phyloP scores from a whole-genome alignment of 1,284 basidiomycete species.

The Sanguinoderma infundibulare region DNA sequence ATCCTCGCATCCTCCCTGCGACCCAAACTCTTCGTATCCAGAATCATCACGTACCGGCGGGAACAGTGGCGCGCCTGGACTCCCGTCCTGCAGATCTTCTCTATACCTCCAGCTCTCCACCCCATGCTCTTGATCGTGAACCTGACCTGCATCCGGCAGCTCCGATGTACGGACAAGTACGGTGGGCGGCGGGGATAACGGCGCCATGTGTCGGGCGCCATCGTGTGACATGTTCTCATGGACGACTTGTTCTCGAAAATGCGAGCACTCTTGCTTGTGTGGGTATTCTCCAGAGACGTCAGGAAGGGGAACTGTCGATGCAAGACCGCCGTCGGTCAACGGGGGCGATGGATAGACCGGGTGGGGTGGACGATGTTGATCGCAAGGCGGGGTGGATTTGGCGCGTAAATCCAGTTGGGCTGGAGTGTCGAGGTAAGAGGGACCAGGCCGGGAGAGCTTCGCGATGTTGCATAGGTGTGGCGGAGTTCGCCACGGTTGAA shows the following conservation, averaged over 20 bases:
- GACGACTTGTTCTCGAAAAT: constrained; percentile 12
- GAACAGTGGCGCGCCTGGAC: constrained; percentile 12
- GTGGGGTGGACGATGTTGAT: constrained; percentile 10
- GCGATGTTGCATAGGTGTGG: constrained; percentile 19
- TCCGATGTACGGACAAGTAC: constrained; percentile 21
- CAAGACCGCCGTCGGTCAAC: constrained; percentile 28
- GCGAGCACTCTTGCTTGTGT: constrained; percentile 5
- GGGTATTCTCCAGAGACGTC: constrained; percentile 13
- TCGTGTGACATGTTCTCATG: constrained; percentile 28
- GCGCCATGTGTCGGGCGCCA: constrained; percentile 19
- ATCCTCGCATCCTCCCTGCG: constrained; percentile 14
- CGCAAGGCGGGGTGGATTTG: constrained; percentile 23
- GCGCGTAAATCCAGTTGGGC: constrained; percentile 12
- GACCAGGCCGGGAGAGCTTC: constrained; percentile 1
- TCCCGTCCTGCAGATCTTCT: constrained; percentile 12
- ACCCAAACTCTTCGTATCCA: constrained; percentile 26
- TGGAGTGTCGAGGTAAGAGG: constrained; percentile 1
- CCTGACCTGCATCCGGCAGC: constrained; percentile 14
- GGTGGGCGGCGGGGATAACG: constrained; percentile 31
- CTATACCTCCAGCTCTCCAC: constrained; percentile 26
- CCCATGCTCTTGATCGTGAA: constrained; percentile 3
- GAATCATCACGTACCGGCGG: constrained; percentile 30
- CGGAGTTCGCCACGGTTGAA: constrained; percentile 18
- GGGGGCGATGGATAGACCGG: constrained; percentile 31
- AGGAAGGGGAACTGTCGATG: constrained; percentile 29